Conservation (phyloP, 768 basidiomycete species). For the Auricularia heimuer region DNA sequence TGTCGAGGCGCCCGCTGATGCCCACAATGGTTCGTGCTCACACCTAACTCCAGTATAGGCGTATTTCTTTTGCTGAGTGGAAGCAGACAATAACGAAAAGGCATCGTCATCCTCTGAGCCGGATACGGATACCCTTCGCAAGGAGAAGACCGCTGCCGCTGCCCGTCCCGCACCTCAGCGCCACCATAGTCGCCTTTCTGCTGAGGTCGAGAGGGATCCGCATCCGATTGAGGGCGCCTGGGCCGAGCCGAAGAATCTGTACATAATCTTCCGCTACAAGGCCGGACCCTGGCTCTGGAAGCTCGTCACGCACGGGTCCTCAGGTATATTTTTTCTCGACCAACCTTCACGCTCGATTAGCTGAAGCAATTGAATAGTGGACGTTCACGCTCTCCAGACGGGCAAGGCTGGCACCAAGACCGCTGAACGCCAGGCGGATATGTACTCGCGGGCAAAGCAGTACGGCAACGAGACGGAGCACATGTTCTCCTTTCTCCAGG, state of each 20-base stretch:
- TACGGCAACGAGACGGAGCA: constrained; percentile 34
- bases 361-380: constrained; percentile 13
- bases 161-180: not conserved
- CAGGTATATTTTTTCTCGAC: not conserved
- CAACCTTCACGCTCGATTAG: too few relatives aligned
- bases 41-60: not conserved
- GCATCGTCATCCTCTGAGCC: not conserved
- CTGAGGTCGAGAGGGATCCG: not conserved
- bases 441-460: constrained; percentile 23
- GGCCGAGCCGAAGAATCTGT: constrained; percentile 25
- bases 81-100: too few relatives aligned
- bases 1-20: not conserved
- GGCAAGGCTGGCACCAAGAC: constrained; percentile 6
- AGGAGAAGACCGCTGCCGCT: not conserved
- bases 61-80: not conserved
- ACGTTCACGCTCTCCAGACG: constrained; percentile 17
- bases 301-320: constrained; percentile 10
- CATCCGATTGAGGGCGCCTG: constrained; percentile 21
- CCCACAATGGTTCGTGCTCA: not conserved
- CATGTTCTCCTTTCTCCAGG: constrained; percentile 32
- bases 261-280: constrained; percentile 25
- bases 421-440: constrained; percentile 20
- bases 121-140: not conserved
- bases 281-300: not conserved
- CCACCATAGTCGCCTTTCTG: not conserved